Evolutionary conservation across 1,284 basidiomycete species (phyloP).

Genomic region (Melanopsichium pennsylvanicum): DNA sequence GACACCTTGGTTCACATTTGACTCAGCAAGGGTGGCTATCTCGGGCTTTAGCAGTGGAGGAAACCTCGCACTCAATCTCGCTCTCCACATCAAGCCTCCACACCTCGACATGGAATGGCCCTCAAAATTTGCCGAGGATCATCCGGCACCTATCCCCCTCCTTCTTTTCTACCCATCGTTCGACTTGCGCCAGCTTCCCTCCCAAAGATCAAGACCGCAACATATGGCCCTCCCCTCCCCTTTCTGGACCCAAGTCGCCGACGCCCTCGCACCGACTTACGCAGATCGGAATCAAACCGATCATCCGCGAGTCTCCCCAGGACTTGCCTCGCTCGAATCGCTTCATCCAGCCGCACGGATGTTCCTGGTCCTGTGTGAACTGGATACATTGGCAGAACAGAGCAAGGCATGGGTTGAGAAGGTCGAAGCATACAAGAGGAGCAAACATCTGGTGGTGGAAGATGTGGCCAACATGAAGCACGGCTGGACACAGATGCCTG

Average conservation of each 20-base stretch:
- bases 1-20: conserved; percentile 18
- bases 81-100: conserved; percentile 39
- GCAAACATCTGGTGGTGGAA: conserved; percentile 35
- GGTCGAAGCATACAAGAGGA: conserved; percentile 28
- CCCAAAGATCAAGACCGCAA: conserved; percentile 36
- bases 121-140: conserved; percentile 16
- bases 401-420: conserved; percentile 46
- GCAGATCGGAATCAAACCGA: conserved; percentile 26
- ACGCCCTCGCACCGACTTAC: conserved; percentile 46
- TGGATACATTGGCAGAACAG: conserved; percentile 50
- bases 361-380: conserved; percentile 48
- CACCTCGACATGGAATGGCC: conserved; percentile 39
- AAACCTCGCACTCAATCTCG: conserved; percentile 55
- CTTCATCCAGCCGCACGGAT: conserved; percentile 38
- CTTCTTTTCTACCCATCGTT: conserved; percentile 56
- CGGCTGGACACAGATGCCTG: conserved; percentile 50
- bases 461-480: conserved; percentile 41
- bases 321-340: conserved; percentile 43
- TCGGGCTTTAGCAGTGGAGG: conserved; percentile 61
- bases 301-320: conserved; percentile 50
- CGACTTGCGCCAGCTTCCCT: conserved; percentile 47
- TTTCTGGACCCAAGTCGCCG: conserved; percentile 39
- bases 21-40: conserved; percentile 33
- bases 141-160: conserved; percentile 37
- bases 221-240: conserved; percentile 28